Conservation (phyloP, 2,329 filamentous ascomycete species). For the Aspergillus oerlinghausenensis region DNA sequence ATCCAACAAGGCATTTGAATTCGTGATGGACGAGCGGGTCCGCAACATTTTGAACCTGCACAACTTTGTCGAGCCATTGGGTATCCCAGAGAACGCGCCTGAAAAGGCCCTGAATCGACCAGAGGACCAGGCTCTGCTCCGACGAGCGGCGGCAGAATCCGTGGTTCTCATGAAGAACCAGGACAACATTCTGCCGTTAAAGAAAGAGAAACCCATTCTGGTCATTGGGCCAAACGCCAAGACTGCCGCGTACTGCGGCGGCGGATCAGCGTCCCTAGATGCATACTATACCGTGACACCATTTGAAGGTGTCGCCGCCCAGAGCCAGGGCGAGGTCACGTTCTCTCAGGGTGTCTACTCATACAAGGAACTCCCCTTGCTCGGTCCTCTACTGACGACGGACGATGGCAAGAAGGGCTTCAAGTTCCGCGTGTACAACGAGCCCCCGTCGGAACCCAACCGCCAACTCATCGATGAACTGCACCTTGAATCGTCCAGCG, state of each 20-base stretch:
- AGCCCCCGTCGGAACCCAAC: constrained; percentile 47
- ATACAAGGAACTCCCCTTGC: constrained; percentile 59
- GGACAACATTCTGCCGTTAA: constrained; percentile 55
- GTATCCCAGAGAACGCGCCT: constrained; percentile 51
- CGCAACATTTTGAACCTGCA: constrained; percentile 56
- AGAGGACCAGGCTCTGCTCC: constrained; percentile 60
- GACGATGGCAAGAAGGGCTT: constrained; percentile 54
- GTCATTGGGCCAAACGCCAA: constrained; percentile 54
- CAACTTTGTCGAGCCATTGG: constrained; percentile 52
- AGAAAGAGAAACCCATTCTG: constrained; percentile 43
- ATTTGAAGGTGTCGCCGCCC: constrained; percentile 39
- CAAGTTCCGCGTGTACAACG: constrained; percentile 59
- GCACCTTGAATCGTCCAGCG: constrained; percentile 39
- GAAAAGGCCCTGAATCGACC: constrained; percentile 55
- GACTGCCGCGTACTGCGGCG: constrained; percentile 51
- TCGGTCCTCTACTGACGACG: constrained; percentile 51
- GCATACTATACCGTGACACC: constrained; percentile 45
- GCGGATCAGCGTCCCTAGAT: constrained; percentile 57
- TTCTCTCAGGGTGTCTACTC: constrained; percentile 62
- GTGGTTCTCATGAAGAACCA: constrained; percentile 73
- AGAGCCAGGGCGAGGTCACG: constrained; percentile 33
- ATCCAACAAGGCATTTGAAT: constrained; percentile 53
- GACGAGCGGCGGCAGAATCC: constrained; percentile 62
- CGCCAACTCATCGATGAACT: constrained; percentile 52
- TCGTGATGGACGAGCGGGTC: constrained; percentile 55